Conservation (phyloP, 306 rosid species). For the Vicia faba region DNA sequence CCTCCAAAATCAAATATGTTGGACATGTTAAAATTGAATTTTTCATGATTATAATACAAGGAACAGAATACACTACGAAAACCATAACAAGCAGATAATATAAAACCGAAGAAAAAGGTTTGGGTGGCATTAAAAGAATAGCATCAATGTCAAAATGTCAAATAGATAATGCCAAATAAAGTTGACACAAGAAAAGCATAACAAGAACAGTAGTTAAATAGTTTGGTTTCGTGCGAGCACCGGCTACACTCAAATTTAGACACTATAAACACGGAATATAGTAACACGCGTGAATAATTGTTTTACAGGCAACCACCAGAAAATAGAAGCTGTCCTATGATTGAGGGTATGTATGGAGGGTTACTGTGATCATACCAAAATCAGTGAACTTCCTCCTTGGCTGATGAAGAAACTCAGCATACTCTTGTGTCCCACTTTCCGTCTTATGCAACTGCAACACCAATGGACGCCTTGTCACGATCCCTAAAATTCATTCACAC, state of each 20-base stretch:
- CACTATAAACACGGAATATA: neutral
- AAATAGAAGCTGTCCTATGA: conserved; percentile 17
- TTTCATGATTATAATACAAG: neutral
- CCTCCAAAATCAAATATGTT: neutral
- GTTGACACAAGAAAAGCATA: neutral
- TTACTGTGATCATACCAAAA: conserved; percentile 57
- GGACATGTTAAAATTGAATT: conserved; percentile 6
- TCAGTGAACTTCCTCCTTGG: conserved; percentile 76
- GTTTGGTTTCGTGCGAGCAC: neutral
- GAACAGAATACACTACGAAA: neutral
- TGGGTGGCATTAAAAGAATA: neutral
- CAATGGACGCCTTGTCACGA: conserved; percentile 90
- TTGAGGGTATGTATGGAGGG: neutral
- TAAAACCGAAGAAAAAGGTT: neutral
- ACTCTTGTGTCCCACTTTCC: conserved; percentile 73
- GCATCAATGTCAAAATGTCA: neutral
- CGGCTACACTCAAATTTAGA: conserved; percentile 1
- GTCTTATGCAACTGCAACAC: conserved; percentile 93
- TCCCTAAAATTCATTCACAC: conserved; percentile 59
- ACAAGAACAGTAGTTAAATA: neutral
- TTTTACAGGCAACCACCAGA: conserved; percentile 11
- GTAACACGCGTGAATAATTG: neutral
- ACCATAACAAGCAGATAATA: neutral
- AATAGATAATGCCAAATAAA: neutral
- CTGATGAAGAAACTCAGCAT: conserved; percentile 93